Evolutionary conservation across 2,329 filamentous ascomycete genomes (phyloP).

Genomic region (Scortechinia acanthostroma): DNA sequence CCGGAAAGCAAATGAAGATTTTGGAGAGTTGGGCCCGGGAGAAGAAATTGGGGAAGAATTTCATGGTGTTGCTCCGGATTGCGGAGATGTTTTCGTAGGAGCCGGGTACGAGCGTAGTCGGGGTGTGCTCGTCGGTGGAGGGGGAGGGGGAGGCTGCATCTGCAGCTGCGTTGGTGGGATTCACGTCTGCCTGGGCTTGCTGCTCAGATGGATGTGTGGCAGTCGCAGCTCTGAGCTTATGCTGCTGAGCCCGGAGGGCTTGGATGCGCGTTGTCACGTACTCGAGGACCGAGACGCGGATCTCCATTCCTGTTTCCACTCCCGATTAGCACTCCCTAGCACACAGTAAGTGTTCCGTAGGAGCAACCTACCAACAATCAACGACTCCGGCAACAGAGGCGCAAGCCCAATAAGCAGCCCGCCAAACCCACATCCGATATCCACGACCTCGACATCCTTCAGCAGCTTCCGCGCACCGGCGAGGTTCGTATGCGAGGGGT

Average conservation of each 20-base stretch:
- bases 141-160: constrained; percentile 52
- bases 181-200: not conserved
- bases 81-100: constrained; percentile 81
- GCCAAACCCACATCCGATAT: constrained; percentile 95
- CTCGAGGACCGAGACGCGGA: constrained; percentile 27
- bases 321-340: not conserved
- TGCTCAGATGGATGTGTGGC: not conserved
- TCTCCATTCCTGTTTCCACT: not conserved
- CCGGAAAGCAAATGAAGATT: constrained; percentile 96
- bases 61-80: constrained; percentile 93
- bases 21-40: constrained; percentile 71
- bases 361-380: constrained; percentile 65
- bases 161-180: too few relatives aligned
- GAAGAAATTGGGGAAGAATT: constrained; percentile 99
- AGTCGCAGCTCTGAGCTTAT: not conserved
- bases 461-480: constrained; percentile 7
- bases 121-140: constrained; percentile 81
- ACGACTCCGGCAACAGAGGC: constrained; percentile 70
- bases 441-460: constrained; percentile 80
- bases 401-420: constrained; percentile 81
- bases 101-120: constrained; percentile 42
- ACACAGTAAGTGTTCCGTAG: not conserved
- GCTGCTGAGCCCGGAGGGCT: not conserved
- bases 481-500: constrained; percentile 14
- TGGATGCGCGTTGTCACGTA: constrained; percentile 38